Evolutionary conservation across 1,284 basidiomycete species (phyloP).

Genomic region (Grifola frondosa): DNA sequence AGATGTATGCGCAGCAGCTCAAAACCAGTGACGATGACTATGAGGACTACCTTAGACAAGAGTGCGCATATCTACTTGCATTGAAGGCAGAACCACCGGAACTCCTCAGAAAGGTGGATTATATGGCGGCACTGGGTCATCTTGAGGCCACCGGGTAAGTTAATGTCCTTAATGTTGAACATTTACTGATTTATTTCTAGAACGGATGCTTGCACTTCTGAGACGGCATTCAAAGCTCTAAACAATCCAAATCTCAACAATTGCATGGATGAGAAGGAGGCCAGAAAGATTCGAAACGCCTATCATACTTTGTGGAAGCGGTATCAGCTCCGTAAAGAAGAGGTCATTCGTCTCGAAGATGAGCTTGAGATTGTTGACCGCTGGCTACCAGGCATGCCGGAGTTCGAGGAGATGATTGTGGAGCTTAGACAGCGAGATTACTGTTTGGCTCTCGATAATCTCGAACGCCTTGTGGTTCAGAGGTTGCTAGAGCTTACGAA

Average conservation of each 20-base stretch:
- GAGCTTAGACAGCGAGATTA: constrained; percentile 13
- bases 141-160: constrained; percentile 4
- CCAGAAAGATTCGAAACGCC: background rate
- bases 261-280: background rate
- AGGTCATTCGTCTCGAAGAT: constrained; percentile 3
- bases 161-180: background rate
- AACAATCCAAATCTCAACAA: too few relatives aligned
- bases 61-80: constrained; percentile 19
- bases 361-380: constrained; percentile 2
- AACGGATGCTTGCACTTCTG: too few relatives aligned
- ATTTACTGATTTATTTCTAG: too few relatives aligned
- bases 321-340: background rate
- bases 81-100: constrained; percentile 12
- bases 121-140: constrained; percentile 6
- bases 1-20: constrained; percentile 4
- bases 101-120: constrained; percentile 5
- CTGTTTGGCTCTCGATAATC: constrained; percentile 6
- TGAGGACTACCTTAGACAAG: constrained; percentile 15
- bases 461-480: constrained; percentile 9
- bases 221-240: too few relatives aligned
- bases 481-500: constrained; percentile 7
- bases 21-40: constrained; percentile 10
- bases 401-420: constrained; percentile 6
- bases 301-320: background rate
- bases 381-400: constrained; percentile 8